phyloP scores from a whole-genome alignment of 495 filamentous ascomycete species.

The Podospora anserina region DNA sequence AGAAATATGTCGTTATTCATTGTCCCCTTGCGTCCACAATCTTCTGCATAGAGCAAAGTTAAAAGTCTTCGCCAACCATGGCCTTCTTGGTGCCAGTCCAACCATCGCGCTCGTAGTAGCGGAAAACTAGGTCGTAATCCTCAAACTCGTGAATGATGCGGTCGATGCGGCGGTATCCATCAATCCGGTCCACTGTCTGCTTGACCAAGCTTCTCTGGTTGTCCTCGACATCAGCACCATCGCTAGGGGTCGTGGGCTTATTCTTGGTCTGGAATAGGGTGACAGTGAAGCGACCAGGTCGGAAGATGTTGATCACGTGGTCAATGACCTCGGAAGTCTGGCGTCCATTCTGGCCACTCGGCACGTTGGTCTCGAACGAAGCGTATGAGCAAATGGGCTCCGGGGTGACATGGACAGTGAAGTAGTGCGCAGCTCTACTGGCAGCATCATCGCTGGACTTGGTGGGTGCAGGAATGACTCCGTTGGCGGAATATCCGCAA shows the following conservation, averaged over 20 bases:
- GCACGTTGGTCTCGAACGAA: slow-evolving; percentile 98
- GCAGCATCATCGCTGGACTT: slow-evolving; percentile 46
- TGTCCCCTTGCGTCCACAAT: background rate
- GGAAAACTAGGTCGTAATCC: slow-evolving; percentile 95
- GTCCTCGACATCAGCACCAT: slow-evolving; percentile 39
- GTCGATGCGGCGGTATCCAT: slow-evolving; percentile 86
- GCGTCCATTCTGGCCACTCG: slow-evolving; percentile 81
- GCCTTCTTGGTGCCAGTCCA: slow-evolving; percentile 76
- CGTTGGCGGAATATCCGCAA: slow-evolving; percentile 97
- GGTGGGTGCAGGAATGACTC: slow-evolving; percentile 77
- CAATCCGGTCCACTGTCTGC: slow-evolving; percentile 74
- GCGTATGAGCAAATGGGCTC: slow-evolving; percentile 98
- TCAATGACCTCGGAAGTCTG: slow-evolving; percentile 86
- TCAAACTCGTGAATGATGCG: slow-evolving; percentile 97
- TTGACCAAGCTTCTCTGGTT: slow-evolving; percentile 42
- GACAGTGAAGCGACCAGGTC: slow-evolving; percentile 92
- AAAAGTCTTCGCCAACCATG: slow-evolving; percentile 58
- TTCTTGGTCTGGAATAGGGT: slow-evolving; percentile 93
- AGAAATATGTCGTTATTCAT: slow-evolving; percentile 5
- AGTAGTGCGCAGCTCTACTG: slow-evolving; percentile 76
- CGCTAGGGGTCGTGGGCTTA: slow-evolving; percentile 39
- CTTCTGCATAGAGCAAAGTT: background rate
- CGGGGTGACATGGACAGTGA: slow-evolving; percentile 97
- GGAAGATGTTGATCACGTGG: slow-evolving; percentile 93
- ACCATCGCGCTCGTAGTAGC: slow-evolving; percentile 89